These are phyloP conservation scores for Aspergillus cristatus DNA, from an alignment of 495 filamentous ascomycete genomes.

Conservation along the genomic window DNA sequence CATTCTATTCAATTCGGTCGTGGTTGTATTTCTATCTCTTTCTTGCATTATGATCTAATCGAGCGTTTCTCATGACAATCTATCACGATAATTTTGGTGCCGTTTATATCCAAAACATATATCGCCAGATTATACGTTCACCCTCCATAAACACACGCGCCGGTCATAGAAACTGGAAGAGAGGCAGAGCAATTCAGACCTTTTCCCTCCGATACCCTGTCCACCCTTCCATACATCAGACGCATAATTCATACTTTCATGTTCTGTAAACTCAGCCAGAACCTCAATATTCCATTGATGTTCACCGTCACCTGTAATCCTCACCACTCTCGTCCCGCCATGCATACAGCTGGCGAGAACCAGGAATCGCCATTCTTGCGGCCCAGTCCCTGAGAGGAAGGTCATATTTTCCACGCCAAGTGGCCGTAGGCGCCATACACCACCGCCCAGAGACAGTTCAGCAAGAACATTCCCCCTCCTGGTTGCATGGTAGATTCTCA, in stretches of 20 bases:
- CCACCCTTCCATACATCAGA: slow-evolving; percentile 55
- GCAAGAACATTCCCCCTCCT: slow-evolving; percentile 36
- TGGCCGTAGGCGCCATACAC: slow-evolving; percentile 81
- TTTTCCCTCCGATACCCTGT: slow-evolving; percentile 11
- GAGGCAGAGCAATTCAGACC: slow-evolving; percentile 39
- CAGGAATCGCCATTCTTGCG: slow-evolving; percentile 27
- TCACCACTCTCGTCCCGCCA: slow-evolving; percentile 64
- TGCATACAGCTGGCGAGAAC: slow-evolving; percentile 93
- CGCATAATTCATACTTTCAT: slow-evolving; percentile 94
- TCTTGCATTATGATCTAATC: slow-evolving; percentile 23
- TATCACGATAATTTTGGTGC: not conserved
- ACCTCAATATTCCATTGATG: slow-evolving; percentile 53
- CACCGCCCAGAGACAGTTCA: slow-evolving; percentile 65
- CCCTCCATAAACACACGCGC: slow-evolving; percentile 68
- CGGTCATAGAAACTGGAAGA: slow-evolving; percentile 90
- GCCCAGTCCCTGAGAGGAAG: slow-evolving; percentile 1
- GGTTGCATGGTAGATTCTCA: slow-evolving; percentile 53
- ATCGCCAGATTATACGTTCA: slow-evolving; percentile 13
- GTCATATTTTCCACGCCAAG: slow-evolving; percentile 21
- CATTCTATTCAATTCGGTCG: slow-evolving; percentile 9
- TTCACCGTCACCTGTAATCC: slow-evolving; percentile 26
- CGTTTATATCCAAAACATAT: slow-evolving; percentile 1
- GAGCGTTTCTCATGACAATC: slow-evolving; percentile 23
- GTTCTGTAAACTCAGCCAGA: slow-evolving; percentile 69
- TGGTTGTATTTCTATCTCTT: slow-evolving; percentile 21